A percentile compares a stretch with the other conserved stretches of the same genome.
Conservation (phyloP, 441 rosid genomes). For the Pelargonium fulgidum region DNA sequence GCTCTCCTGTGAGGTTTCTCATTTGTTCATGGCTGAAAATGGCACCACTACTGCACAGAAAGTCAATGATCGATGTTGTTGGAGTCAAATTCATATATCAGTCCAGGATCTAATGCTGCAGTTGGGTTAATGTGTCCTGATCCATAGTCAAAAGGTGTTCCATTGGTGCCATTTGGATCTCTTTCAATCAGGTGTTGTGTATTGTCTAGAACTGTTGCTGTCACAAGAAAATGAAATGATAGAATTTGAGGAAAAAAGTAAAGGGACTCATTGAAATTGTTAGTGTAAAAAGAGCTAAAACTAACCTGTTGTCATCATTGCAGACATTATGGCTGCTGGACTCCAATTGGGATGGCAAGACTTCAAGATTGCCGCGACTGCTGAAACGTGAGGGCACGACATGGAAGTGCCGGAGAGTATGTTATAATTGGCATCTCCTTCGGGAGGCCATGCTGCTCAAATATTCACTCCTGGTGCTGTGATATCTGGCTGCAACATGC, state of each 20-base stretch:
- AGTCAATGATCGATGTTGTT: slow-evolving; percentile 28
- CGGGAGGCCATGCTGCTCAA: slow-evolving; percentile 53
- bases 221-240: slow-evolving; percentile 11
- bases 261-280: background rate
- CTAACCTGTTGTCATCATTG: slow-evolving; percentile 51
- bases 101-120: slow-evolving; percentile 38
- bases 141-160: slow-evolving; percentile 49
- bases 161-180: slow-evolving; percentile 32
- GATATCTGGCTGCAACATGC: slow-evolving; percentile 38
- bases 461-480: slow-evolving; percentile 46
- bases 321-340: slow-evolving; percentile 50
- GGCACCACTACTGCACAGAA: slow-evolving; percentile 46
- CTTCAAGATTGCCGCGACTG: slow-evolving; percentile 40
- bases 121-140: slow-evolving; percentile 45
- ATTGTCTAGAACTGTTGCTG: slow-evolving; percentile 37
- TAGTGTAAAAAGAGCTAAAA: background rate
- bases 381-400: slow-evolving; percentile 51
- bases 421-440: slow-evolving; percentile 28
- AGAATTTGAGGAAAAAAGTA: background rate
- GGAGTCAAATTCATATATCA: slow-evolving; percentile 34
- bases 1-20: slow-evolving; percentile 39
- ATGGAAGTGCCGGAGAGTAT: slow-evolving; percentile 48
- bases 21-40: slow-evolving; percentile 27
- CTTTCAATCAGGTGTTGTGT: slow-evolving; percentile 23
- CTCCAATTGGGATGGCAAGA: slow-evolving; percentile 43